Conservation (phyloP, 192 early-diverging fungal species). For the Coemansia sp. region DNA sequence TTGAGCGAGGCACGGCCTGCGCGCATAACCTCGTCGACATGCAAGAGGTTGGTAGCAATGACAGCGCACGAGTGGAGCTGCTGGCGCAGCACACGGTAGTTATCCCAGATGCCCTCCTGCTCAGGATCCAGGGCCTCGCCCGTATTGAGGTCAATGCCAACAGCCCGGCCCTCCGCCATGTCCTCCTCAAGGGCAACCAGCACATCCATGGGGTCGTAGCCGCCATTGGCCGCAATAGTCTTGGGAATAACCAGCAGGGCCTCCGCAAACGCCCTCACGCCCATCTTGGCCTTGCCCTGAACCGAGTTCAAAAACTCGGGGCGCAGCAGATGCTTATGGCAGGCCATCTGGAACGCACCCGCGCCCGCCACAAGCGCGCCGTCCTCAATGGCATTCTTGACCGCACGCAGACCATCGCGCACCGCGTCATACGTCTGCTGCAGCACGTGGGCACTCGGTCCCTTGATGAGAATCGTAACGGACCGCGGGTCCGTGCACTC, state of each 20-base stretch:
- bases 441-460: constrained; percentile 90
- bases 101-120: constrained; percentile 95
- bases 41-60: constrained; percentile 95
- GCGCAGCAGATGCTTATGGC: constrained; percentile 72
- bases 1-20: constrained; percentile 58
- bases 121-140: constrained; percentile 92
- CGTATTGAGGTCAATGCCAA: constrained; percentile 90
- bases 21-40: constrained; percentile 99
- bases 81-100: constrained; percentile 95
- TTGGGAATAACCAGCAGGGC: constrained; percentile 96
- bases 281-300: constrained; percentile 93
- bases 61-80: constrained; percentile 96
- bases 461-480: constrained; percentile 93
- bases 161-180: constrained; percentile 83
- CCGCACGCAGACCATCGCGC: constrained; percentile 95
- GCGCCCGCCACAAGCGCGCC: constrained; percentile 85
- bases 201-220: constrained; percentile 94
- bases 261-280: constrained; percentile 95
- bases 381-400: constrained; percentile 99
- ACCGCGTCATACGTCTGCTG: constrained; percentile 96
- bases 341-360: constrained; percentile 94
- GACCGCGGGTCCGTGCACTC: constrained; percentile 87
- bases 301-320: constrained; percentile 82
- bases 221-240: constrained; percentile 91
- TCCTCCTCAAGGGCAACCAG: constrained; percentile 94